Evolutionary conservation across 2,329 filamentous ascomycete genomes (phyloP), one percentile per base, ranked within the genome.

Genomic region (Emericellopsis atlantica): DNA sequence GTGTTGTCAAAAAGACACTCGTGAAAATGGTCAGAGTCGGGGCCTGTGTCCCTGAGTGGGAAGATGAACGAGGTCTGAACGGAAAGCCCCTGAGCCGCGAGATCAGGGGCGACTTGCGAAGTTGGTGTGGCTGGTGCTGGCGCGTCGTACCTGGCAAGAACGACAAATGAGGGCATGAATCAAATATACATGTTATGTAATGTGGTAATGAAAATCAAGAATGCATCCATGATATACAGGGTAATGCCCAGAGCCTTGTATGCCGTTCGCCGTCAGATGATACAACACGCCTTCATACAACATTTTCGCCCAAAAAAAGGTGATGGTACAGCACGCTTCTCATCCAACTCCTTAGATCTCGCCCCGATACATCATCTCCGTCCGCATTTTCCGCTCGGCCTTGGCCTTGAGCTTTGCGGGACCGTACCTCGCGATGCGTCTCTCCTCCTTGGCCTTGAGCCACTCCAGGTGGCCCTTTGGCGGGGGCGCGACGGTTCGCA

Each of bases 81-180:
- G 77, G 76, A 5, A 69, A 72, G 43, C 81, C 83, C 48, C 65
- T 95, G 22, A 70, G 70, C 14, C 66, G 81, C 21, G 90, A 96
- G 60, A 72, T 80, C 41, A 67, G 67, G 12, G 84, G 85, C 1
- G 60, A 63, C 38, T 69, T 78, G 43, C 72, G 89, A 45, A 88
- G 84, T 55, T 95, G 87, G 86, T 96, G 89, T 59, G 86, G 84
- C 0, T 95, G 90, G 89, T 96, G 90, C 58, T 77, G 72, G 58
- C 70, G 87, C 45, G 79, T 87, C 4, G 76, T 93, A 40, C 79
- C 79, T 0, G 70, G 78, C 2, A 43, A 32, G 29, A 35, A 37
- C 11, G 40, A 41, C 18, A 21, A 26, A 11, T 26, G 21, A 24
- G 32, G 4, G 8, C 9, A 29, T 29, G 26, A 29, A 29, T 29